Conservation (phyloP, 495 filamentous ascomycete species). For the Penicillium salamii region DNA sequence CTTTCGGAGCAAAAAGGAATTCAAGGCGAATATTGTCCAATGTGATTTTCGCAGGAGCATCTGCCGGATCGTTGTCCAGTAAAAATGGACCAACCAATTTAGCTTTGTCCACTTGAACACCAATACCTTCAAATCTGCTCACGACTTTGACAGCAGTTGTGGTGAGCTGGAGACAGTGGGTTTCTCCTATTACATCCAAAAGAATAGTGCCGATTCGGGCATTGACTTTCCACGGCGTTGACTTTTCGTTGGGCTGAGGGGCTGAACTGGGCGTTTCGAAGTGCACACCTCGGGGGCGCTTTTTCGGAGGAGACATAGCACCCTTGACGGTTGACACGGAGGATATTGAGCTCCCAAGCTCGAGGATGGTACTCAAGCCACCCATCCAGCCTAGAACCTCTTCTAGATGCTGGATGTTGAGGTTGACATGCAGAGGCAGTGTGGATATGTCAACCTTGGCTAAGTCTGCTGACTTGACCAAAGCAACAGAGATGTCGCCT, state of each 20-base stretch:
- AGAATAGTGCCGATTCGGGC: slow-evolving; percentile 72
- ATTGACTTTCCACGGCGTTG: slow-evolving; percentile 64
- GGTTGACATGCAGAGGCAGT: slow-evolving; percentile 68
- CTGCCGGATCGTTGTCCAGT: slow-evolving; percentile 40
- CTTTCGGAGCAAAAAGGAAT: slow-evolving; percentile 68
- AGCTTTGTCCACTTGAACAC: slow-evolving; percentile 71
- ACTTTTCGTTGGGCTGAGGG: slow-evolving; percentile 17
- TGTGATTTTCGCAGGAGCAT: slow-evolving; percentile 51
- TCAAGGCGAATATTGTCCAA: slow-evolving; percentile 69
- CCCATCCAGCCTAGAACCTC: slow-evolving; percentile 87
- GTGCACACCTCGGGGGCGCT: slow-evolving; percentile 60
- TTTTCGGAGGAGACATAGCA: slow-evolving; percentile 24
- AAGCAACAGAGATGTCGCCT: slow-evolving; percentile 62
- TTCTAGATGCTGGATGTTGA: slow-evolving; percentile 81
- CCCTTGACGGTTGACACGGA: slow-evolving; percentile 61
- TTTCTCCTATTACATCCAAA: slow-evolving; percentile 70
- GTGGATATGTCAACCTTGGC: slow-evolving; percentile 73
- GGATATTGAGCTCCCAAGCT: slow-evolving; percentile 78
- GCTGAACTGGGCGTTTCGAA: slow-evolving; percentile 53
- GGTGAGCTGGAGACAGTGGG: slow-evolving; percentile 67
- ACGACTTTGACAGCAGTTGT: slow-evolving; percentile 80
- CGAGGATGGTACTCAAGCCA: slow-evolving; percentile 87
- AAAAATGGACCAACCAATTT: slow-evolving; percentile 66
- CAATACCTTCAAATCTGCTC: slow-evolving; percentile 63
- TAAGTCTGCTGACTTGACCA: slow-evolving; percentile 48